These are phyloP conservation scores for Ceratocystis colombiana DNA, from an alignment of 2,329 filamentous ascomycete species.

Conservation along the genomic window DNA sequence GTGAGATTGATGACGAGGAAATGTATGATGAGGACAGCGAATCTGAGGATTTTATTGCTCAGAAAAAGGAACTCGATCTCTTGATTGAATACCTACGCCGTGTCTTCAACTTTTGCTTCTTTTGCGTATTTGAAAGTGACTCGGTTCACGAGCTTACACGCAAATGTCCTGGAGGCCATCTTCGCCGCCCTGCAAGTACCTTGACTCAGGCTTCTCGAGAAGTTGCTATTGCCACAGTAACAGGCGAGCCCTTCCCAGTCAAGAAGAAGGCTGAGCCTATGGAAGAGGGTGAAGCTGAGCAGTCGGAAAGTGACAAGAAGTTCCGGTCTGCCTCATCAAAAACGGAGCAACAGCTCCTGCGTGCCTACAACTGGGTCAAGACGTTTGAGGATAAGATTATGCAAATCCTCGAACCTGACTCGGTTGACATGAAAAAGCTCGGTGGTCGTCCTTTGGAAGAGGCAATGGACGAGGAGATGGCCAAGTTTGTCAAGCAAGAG, in stretches of 20 bases:
- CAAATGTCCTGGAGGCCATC: conserved; percentile 94
- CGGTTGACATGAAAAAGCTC: conserved; percentile 77
- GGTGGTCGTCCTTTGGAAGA: conserved; percentile 82
- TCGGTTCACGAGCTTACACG: conserved; percentile 90
- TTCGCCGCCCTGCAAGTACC: conserved; percentile 79
- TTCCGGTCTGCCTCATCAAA: conserved; percentile 60
- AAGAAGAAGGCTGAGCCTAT: conserved; percentile 61
- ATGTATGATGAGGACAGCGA: conserved; percentile 74
- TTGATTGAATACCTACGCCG: conserved; percentile 92
- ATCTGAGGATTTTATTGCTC: conserved; percentile 75
- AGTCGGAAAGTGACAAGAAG: conserved; percentile 54
- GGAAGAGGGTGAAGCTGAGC: conserved; percentile 48
- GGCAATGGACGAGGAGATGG: conserved; percentile 72
- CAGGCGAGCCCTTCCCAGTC: conserved; percentile 70
- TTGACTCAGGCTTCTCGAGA: conserved; percentile 73
- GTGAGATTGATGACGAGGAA: conserved; percentile 64
- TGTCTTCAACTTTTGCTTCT: conserved; percentile 98
- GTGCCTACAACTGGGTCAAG: conserved; percentile 97
- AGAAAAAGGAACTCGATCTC: conserved; percentile 95
- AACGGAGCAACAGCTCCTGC: conserved; percentile 80
- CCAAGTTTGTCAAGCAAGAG: conserved; percentile 88
- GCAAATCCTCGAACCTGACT: conserved; percentile 83
- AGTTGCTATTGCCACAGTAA: conserved; percentile 74
- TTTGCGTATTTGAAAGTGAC: conserved; percentile 97
- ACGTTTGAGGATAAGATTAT: conserved; percentile 95